phyloP scores from a whole-genome alignment of 2,329 filamentous ascomycete species.

The Echinosphaeria canescens region DNA sequence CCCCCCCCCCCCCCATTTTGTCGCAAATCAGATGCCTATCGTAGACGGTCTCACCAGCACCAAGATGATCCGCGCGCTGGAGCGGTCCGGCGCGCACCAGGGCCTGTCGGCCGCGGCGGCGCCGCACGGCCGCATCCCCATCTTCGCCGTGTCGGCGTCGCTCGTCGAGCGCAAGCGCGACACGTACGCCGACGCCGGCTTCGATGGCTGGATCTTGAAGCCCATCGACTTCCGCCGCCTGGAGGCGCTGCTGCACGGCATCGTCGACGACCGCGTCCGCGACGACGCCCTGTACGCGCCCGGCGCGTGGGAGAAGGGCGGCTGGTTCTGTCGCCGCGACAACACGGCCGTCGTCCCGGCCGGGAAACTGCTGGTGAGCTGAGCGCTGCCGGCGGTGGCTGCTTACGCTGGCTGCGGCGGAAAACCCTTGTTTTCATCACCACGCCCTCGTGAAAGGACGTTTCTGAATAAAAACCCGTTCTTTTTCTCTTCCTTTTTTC shows the following conservation, averaged over 20 bases:
- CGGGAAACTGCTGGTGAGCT: no score
- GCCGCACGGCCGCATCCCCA: slow-evolving; percentile 46
- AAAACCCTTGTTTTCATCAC: no score
- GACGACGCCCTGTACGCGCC: slow-evolving; percentile 42
- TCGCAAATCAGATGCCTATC: slow-evolving; percentile 58
- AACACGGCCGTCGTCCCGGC: no score
- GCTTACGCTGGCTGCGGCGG: no score
- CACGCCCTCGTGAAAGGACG: no score
- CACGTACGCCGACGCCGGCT: slow-evolving; percentile 55
- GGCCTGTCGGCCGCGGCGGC: slow-evolving; percentile 35
- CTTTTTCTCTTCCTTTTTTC: no score
- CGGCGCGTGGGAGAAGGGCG: slow-evolving; percentile 67
- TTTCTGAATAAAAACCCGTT: no score
- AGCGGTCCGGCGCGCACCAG: slow-evolving; percentile 25
- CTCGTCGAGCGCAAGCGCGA: slow-evolving; percentile 47
- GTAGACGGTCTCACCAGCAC: slow-evolving; percentile 67
- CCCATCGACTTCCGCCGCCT: slow-evolving; percentile 67
- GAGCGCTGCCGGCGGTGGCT: no score
- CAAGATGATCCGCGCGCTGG: slow-evolving; percentile 60
- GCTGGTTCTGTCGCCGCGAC: slow-evolving; percentile 40
- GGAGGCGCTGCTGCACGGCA: slow-evolving; percentile 44
- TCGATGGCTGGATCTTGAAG: slow-evolving; percentile 83
- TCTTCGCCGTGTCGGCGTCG: slow-evolving; percentile 76
- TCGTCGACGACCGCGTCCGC: slow-evolving; percentile 36
- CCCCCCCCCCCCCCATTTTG: no score